These are phyloP conservation scores for Microsporum ferrugineum DNA, from an alignment of 2,329 filamentous ascomycete species.

Conservation along the genomic window DNA sequence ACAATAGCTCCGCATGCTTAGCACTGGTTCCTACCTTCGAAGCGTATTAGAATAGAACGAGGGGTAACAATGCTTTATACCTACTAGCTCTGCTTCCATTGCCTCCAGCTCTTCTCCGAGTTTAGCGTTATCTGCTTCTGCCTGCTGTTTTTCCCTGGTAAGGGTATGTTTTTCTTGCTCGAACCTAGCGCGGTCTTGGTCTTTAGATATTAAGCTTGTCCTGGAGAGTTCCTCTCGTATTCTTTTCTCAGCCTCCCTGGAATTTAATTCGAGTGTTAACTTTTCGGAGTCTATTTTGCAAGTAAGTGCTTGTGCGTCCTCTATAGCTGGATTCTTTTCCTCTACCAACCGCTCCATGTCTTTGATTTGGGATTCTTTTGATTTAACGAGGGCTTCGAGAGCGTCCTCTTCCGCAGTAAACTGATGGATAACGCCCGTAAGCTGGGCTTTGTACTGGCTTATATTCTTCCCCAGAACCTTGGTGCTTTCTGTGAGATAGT, in stretches of 20 bases:
- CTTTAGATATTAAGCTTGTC: constrained; percentile 21
- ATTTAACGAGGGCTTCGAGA: constrained; percentile 9
- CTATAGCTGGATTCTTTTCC: constrained; percentile 22
- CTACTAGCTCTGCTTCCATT: constrained; percentile 20
- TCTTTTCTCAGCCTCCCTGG: constrained; percentile 17
- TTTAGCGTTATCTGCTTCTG: constrained; percentile 15
- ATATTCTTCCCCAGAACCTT: constrained; percentile 12
- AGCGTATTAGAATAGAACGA: background rate
- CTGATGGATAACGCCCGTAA: constrained; percentile 15
- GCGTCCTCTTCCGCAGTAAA: constrained; percentile 19
- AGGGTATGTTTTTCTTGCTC: constrained; percentile 22
- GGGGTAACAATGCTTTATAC: background rate
- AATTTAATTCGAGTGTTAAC: constrained; percentile 15
- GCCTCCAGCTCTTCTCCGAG: constrained; percentile 17
- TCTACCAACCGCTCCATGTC: constrained; percentile 5
- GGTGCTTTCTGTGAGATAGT: constrained; percentile 18
- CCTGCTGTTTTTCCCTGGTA: constrained; percentile 18
- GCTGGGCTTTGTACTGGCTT: constrained; percentile 15
- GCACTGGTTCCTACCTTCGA: background rate
- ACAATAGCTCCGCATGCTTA: background rate
- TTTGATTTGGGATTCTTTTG: background rate
- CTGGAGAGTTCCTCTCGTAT: constrained; percentile 24
- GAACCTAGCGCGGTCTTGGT: constrained; percentile 21
- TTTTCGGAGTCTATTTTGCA: constrained; percentile 18
- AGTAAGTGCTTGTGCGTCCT: constrained; percentile 15